A percentile compares a stretch with the other conserved stretches of the same genome.
Conservation (phyloP, 768 basidiomycete species). For the Boletus huronensis region DNA sequence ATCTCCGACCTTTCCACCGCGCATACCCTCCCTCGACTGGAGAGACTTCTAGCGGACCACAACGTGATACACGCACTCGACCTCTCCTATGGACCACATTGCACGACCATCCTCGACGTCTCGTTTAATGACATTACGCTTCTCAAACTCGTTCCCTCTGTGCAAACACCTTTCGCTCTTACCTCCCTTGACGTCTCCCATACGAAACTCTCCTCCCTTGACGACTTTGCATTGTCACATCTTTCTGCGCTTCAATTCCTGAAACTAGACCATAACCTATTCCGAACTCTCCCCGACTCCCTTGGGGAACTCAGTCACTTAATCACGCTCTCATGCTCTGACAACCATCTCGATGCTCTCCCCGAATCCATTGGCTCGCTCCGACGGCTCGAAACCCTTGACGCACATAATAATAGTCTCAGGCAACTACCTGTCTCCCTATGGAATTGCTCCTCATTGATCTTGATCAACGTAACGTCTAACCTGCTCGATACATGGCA, state of each 20-base stretch:
- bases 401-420: slow-evolving; percentile 90
- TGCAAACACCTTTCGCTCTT: slow-evolving; percentile 50
- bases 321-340: slow-evolving; percentile 77
- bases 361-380: slow-evolving; percentile 76
- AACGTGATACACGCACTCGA: slow-evolving; percentile 81
- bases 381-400: slow-evolving; percentile 68
- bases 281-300: slow-evolving; percentile 80
- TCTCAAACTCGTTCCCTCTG: slow-evolving; percentile 55
- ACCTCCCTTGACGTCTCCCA: slow-evolving; percentile 82
- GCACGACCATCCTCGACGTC: slow-evolving; percentile 60
- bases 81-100: slow-evolving; percentile 63
- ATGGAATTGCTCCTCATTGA: slow-evolving; percentile 80
- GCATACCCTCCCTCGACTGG: slow-evolving; percentile 65
- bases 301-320: slow-evolving; percentile 73
- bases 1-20: slow-evolving; percentile 73
- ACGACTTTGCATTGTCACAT: slow-evolving; percentile 68
- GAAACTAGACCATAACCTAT: slow-evolving; percentile 81
- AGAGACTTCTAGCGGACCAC: slow-evolving; percentile 71
- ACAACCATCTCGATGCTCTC: slow-evolving; percentile 78
- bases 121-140: slow-evolving; percentile 89
- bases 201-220: slow-evolving; percentile 81
- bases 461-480: slow-evolving; percentile 79
- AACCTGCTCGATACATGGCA: slow-evolving; percentile 78
- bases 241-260: slow-evolving; percentile 69
- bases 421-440: slow-evolving; percentile 67